These are phyloP conservation scores for Schwanniomyces yamadae DNA, from an alignment of 805 yeast genomes.

Conservation along the genomic window DNA sequence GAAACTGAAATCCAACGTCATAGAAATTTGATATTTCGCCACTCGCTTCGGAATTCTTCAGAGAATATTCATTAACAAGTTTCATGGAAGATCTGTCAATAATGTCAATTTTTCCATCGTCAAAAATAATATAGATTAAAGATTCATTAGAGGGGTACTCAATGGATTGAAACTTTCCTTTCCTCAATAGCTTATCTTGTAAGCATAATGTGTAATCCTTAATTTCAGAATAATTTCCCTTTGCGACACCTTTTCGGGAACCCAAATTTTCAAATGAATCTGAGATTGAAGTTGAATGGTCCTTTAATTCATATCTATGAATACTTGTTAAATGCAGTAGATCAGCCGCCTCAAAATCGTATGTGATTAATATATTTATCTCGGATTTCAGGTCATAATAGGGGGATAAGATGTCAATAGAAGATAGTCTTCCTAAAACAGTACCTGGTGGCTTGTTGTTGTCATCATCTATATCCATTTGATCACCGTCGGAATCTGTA, in stretches of 20 bases:
- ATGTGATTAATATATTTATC: conserved; percentile 47
- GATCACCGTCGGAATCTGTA: conserved; percentile 8
- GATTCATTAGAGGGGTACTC: conserved; percentile 39
- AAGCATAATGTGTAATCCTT: conserved; percentile 15
- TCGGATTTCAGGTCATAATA: conserved; percentile 39
- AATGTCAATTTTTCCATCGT: conserved; percentile 46
- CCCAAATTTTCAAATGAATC: conserved; percentile 34
- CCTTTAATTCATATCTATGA: conserved; percentile 27
- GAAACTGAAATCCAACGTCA: conserved; percentile 57
- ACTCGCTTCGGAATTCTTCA: background rate
- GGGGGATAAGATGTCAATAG: conserved; percentile 48
- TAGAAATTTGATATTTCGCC: conserved; percentile 37
- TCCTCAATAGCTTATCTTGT: conserved; percentile 26
- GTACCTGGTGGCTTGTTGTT: conserved; percentile 16
- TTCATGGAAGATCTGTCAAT: conserved; percentile 38
- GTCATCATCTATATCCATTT: conserved; percentile 10
- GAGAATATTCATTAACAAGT: conserved; percentile 12
- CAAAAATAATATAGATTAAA: conserved; percentile 37
- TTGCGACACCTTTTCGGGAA: conserved; percentile 14
- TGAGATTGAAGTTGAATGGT: conserved; percentile 21
- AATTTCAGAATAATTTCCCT: background rate
- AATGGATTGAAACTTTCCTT: conserved; percentile 28
- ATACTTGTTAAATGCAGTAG: conserved; percentile 17
- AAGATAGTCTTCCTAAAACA: conserved; percentile 14
- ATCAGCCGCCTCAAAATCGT: conserved; percentile 22